Conservation (phyloP, 805 yeast genomes). For the Kuraishia floccosa region DNA sequence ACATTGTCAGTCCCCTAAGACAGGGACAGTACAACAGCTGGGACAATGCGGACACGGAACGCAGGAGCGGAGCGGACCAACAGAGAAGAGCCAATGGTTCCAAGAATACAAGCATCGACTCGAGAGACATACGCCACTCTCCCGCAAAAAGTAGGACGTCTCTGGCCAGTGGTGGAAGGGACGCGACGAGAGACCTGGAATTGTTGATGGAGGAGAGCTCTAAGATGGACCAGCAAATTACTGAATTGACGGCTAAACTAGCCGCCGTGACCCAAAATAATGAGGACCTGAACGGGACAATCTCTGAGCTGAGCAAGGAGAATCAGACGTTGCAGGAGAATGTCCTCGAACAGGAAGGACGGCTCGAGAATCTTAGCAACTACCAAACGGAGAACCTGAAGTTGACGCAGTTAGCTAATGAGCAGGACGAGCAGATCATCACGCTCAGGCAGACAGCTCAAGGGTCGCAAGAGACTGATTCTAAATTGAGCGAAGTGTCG, state of each 20-base stretch:
- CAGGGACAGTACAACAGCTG: not conserved
- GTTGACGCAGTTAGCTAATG: no score
- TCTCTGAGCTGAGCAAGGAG: constrained; percentile 3
- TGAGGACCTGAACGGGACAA: not conserved
- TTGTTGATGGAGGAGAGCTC: constrained; percentile 33
- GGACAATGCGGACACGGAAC: not conserved
- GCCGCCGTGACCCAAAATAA: constrained; percentile 6
- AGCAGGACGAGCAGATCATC: no score
- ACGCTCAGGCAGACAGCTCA: no score
- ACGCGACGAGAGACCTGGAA: constrained; percentile 29
- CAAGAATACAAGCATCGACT: not conserved
- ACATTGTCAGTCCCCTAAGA: no score
- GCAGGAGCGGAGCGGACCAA: not conserved
- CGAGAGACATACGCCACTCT: not conserved
- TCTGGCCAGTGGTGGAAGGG: constrained; percentile 8
- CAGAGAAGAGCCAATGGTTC: not conserved
- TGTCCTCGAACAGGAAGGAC: constrained; percentile 2
- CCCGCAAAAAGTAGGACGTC: constrained; percentile 11
- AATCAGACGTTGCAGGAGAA: constrained; percentile 6
- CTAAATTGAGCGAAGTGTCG: no score
- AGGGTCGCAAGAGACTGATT: no score
- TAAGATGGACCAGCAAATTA: constrained; percentile 33
- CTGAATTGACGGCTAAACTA: constrained; percentile 21
- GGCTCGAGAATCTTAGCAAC: not conserved
- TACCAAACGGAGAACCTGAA: not conserved